Conservation (phyloP, 2,329 filamentous ascomycete genomes). For the Keithomyces neogunnii region DNA sequence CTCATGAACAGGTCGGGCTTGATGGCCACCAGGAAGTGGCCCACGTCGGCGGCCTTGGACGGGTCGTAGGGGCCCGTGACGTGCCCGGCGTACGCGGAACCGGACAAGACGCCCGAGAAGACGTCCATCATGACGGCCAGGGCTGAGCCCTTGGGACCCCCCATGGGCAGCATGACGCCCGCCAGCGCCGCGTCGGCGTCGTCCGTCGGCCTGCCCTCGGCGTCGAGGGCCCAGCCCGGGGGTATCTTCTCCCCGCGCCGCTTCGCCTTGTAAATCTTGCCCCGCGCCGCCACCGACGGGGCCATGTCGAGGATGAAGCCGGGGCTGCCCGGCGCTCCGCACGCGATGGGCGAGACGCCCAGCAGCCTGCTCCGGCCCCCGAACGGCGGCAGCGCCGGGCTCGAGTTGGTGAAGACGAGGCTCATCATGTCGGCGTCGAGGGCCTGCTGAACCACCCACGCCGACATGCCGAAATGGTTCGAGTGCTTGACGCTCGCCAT, state of each 20-base stretch:
- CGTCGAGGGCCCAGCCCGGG: conserved; percentile 65
- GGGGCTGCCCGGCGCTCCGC: conserved; percentile 57
- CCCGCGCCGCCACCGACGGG: conserved; percentile 59
- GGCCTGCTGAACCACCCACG: conserved; percentile 72
- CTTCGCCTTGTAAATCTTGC: conserved; percentile 64
- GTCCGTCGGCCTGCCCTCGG: conserved; percentile 58
- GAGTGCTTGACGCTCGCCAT: conserved; percentile 68
- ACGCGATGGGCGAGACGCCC: conserved; percentile 67
- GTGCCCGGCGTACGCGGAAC: conserved; percentile 68
- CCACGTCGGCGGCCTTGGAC: conserved; percentile 59
- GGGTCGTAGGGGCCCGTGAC: conserved; percentile 72
- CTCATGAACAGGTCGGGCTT: conserved; percentile 69
- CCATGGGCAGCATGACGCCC: conserved; percentile 81
- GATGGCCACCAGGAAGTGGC: conserved; percentile 64
- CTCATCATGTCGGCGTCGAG: conserved; percentile 64
- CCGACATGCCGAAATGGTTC: conserved; percentile 79
- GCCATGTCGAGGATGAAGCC: conserved; percentile 70
- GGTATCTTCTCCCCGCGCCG: conserved; percentile 63
- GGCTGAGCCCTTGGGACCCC: conserved; percentile 72
- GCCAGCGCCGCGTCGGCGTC: conserved; percentile 63
- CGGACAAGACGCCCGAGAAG: conserved; percentile 71
- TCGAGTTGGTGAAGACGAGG: conserved; percentile 64
- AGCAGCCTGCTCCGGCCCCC: conserved; percentile 61
- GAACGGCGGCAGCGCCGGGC: conserved; percentile 63
- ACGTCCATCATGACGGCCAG: conserved; percentile 83